Evolutionary conservation across 345 rosid species (phyloP), one percentile per base, ranked within the genome.

Genomic region (Geranium rotundifolium): DNA sequence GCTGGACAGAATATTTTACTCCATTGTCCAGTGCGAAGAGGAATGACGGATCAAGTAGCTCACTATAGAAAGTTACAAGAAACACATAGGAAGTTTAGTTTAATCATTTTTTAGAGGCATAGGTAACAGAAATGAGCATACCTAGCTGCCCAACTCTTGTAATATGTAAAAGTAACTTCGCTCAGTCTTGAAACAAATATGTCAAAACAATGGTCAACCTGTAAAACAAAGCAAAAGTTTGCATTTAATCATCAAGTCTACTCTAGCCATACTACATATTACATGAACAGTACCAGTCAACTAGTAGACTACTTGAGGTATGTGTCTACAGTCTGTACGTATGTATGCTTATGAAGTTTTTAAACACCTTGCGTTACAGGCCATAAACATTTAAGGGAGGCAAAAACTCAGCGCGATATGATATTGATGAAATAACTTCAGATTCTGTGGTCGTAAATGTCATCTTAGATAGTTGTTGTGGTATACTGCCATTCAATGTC

Each of bases 61-160:
- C 90, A 61, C 99, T 93, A 64, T 72, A 73, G 54, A 75, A 68
- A 75, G 73, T 27, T 62, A 64, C 70, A 70, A 72, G 39, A 60
- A 63, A 63, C 29, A 63, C 27, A 62, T 29, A 68, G 62, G 69
- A 72, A 41, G 52, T 8, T 34, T 34, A 46, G 52, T 12, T 14
- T 14, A 46, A 46, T 14, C 3, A 7, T 7, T 46, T 46, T 46
- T 2, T 46, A 46, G 16, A 46, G 52, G 52, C 52, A 46, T 46
- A 14, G 15, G 16, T 46, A 46, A 46, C 52, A 46, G 16, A 46
- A 46, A 9, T 12, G 52, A 10, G 37, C 56, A 66, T 81, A 93
- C 99, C 96, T 93, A 63, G 97, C 95, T 16, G 96, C 88, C 97
- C 99, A 85, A 78, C 97, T 90, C 81, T 93, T 93, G 85, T 90